A percentile compares a stretch with the other conserved stretches of the same genome.
Evolutionary conservation across 805 yeast species (phyloP).

Genomic region (Ascoidea asiatica): DNA sequence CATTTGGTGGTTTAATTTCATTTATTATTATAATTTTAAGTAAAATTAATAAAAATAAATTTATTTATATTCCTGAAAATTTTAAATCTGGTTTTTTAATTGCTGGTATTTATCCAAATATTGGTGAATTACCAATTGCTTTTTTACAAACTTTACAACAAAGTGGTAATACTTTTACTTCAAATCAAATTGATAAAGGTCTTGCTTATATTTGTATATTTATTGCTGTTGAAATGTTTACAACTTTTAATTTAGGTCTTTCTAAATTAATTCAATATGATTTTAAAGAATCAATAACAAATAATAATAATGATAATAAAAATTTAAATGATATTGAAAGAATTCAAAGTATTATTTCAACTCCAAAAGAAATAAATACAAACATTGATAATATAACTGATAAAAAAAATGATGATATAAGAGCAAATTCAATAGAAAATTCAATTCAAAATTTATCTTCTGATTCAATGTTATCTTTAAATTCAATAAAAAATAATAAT

Average conservation of each 20-base stretch:
- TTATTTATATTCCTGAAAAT: slow-evolving; percentile 31
- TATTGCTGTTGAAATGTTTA: slow-evolving; percentile 25
- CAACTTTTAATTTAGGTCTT: slow-evolving; percentile 29
- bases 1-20: too few relatives aligned
- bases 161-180: slow-evolving; percentile 24
- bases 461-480: background rate
- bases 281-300: slow-evolving; percentile 18
- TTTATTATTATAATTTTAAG: too few relatives aligned
- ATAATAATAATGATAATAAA: too few relatives aligned
- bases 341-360: background rate
- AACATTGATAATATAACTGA: background rate
- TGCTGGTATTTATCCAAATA: slow-evolving; percentile 38
- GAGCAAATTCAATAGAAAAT: background rate
- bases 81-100: slow-evolving; percentile 36
- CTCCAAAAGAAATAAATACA: background rate
- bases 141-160: slow-evolving; percentile 29
- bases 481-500: background rate
- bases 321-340: too few relatives aligned
- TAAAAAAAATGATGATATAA: background rate
- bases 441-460: background rate
- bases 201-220: slow-evolving; percentile 37
- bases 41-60: too few relatives aligned
- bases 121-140: slow-evolving; percentile 40
- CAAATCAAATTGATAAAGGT: slow-evolving; percentile 28
- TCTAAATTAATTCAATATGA: slow-evolving; percentile 27